phyloP scores from a whole-genome alignment of 352 stramenopile genomes.

The Globisporangium paddicum region DNA sequence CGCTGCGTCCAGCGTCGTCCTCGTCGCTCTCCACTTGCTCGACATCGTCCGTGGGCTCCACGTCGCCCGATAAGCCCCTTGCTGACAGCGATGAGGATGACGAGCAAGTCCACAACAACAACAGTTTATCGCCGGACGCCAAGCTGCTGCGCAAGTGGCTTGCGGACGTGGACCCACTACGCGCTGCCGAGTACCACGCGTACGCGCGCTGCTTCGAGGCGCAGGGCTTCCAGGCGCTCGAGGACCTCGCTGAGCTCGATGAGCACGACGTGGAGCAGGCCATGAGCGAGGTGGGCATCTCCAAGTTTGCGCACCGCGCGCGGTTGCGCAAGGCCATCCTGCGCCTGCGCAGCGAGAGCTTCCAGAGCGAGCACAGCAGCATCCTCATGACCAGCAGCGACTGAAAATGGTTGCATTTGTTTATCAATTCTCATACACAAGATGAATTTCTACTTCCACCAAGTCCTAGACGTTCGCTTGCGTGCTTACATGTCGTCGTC shows the following conservation, averaged over 20 bases:
- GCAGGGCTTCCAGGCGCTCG: constrained; percentile 55
- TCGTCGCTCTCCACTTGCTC: constrained; percentile 15
- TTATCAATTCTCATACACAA: neutral
- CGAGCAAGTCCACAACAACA: constrained; percentile 4
- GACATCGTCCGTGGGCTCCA: constrained; percentile 12
- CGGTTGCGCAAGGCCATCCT: constrained; percentile 70
- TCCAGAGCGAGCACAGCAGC: constrained; percentile 25
- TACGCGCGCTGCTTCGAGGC: constrained; percentile 59
- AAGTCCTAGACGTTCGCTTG: neutral
- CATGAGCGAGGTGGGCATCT: constrained; percentile 70
- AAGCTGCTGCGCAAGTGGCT: constrained; percentile 48
- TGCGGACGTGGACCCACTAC: constrained; percentile 34
- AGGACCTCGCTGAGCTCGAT: constrained; percentile 55
- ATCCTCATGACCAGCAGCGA: constrained; percentile 19
- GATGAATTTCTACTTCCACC: neutral
- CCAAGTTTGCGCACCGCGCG: constrained; percentile 70
- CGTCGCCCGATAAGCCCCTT: constrained; percentile 32
- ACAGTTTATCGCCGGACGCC: constrained; percentile 12
- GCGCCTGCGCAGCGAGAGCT: constrained; percentile 21
- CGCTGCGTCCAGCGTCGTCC: constrained; percentile 14
- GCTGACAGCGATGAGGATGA: constrained; percentile 27
- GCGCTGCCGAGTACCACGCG: constrained; percentile 44
- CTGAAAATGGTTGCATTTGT: neutral
- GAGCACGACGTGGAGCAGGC: constrained; percentile 67
- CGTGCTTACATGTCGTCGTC: constrained; percentile 67